A percentile compares a stretch with the other conserved stretches of the same genome.
These are phyloP conservation scores for Pseudonitzschia multiseries DNA, from an alignment of 108 stramenopile genomes.

Conservation along the genomic window DNA sequence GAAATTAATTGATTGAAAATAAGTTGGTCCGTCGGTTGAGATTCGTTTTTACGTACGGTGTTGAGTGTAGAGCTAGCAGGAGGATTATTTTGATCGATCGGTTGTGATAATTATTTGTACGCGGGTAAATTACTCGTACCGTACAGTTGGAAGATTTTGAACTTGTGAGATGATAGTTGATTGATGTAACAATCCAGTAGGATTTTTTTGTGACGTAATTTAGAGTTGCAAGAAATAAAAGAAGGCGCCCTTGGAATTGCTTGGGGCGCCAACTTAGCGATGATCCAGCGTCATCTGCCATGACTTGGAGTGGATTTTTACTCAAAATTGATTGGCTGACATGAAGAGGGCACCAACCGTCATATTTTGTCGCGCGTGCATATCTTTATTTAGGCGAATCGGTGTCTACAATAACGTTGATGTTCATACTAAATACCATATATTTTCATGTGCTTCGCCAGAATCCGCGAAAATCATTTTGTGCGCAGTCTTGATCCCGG, in stretches of 20 bases:
- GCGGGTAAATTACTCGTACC: background rate
- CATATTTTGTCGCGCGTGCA: background rate
- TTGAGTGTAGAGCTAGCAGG: background rate
- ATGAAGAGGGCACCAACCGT: background rate
- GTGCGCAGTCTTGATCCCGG: background rate
- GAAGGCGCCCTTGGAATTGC: background rate
- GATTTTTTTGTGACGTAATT: background rate
- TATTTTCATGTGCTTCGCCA: background rate
- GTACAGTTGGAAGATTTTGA: background rate
- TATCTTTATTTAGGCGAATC: background rate
- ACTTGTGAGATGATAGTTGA: background rate
- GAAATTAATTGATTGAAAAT: background rate
- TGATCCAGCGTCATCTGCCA: background rate
- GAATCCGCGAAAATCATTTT: background rate
- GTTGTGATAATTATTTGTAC: background rate
- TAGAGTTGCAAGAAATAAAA: conserved; percentile 2
- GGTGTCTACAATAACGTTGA: background rate
- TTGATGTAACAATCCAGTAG: background rate
- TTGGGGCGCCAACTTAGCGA: background rate
- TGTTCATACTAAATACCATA: background rate
- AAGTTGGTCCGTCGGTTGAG: background rate
- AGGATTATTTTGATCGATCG: background rate
- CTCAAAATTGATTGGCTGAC: background rate
- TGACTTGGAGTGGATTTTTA: background rate
- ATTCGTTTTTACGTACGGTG: background rate